Base-by-base conservation (phyloP, 768 basidiomycete genomes). In the Leccinellum albellum region DNA sequence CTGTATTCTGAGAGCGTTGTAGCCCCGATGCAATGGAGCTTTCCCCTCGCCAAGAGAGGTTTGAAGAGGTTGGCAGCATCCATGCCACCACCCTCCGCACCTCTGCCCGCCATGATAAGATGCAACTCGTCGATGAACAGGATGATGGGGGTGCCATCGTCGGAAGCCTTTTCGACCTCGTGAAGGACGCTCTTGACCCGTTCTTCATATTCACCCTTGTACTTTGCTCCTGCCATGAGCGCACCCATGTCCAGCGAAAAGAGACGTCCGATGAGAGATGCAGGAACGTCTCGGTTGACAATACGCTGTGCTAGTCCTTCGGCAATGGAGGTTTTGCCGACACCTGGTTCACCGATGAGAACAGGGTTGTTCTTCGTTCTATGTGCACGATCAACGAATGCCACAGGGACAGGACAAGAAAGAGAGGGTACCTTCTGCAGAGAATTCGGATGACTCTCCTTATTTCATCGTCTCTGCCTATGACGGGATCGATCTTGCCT, bases 351-450 rank as follows among this genome's bases (percentile, higher is more conserved):
- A 59, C 94, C 95, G 64, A 98, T 93, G 24, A 98, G 84, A 40
- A 97, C 92, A n/a, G 96, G 94, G 65, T 96, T 97, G 68, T 94
- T 95, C 73, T 98, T 98, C 3, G 94, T 97, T 68, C 95, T 89
- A 49, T n/a, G n/a, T n/a, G n/a, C n/a, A 45, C 9, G 3, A 54
- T 74, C 31, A 71, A 61, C 7, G 32, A 5, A 17, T 3, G 37
- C 15, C 20, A 23, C 2, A 7, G 35, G 15, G 51, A 12, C 12
- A 9, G 37, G 9, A 40, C 35, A 40, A 3, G 23, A 33, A 1
- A 1, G 10, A 51, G n/a, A 57, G n/a, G 26, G 17, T 15, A 85
- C 85, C 87, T 82, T 78, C 89, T 76, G 62, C 90, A 93, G 32
- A 94, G 79, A 62, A 94, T 91, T 45, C 92, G 87, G 53, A 94